Percentiles rank a stretch among this genome's conserved stretches.
Evolutionary conservation across 805 yeast species (phyloP).

Genomic region (Candida ulmi): DNA sequence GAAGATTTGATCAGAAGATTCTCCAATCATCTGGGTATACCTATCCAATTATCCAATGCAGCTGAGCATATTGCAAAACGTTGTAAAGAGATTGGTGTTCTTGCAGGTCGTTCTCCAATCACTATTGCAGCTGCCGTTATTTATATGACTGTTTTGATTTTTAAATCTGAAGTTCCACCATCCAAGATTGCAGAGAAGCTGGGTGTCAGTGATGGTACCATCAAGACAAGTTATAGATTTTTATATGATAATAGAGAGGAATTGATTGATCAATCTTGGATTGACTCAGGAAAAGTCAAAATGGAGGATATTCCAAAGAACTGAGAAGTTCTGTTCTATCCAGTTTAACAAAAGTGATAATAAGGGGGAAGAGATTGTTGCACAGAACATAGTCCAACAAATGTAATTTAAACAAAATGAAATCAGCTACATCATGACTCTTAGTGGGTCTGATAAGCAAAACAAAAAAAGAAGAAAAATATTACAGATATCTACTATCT

Average conservation of each 20-base stretch:
- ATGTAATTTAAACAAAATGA: too few species aligned
- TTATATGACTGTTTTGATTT: slow-evolving; percentile 88
- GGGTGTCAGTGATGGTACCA: slow-evolving; percentile 97
- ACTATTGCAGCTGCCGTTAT: slow-evolving; percentile 97
- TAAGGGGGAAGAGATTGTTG: too few species aligned
- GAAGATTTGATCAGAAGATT: slow-evolving; percentile 93
- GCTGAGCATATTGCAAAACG: slow-evolving; percentile 90
- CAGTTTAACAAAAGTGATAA: too few species aligned
- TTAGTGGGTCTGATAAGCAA: too few species aligned
- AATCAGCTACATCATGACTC: too few species aligned
- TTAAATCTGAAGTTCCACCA: slow-evolving; percentile 71
- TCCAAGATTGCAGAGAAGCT: slow-evolving; percentile 83
- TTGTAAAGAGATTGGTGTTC: slow-evolving; percentile 85
- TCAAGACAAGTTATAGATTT: slow-evolving; percentile 83
- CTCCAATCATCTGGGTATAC: slow-evolving; percentile 89
- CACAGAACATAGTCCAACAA: too few species aligned
- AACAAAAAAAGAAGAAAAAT: too few species aligned
- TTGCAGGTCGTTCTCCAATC: slow-evolving; percentile 95
- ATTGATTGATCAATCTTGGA: slow-evolving; percentile 75
- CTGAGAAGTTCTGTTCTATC: neutral
- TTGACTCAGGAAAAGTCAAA: slow-evolving; percentile 58
- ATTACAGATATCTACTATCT: too few species aligned
- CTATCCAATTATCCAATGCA: slow-evolving; percentile 79
- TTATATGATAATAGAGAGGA: slow-evolving; percentile 67
- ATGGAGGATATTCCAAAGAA: slow-evolving; percentile 31